These are phyloP conservation scores for Fomitiporia mediterranea DNA, from an alignment of 1,284 basidiomycete species.

Conservation along the genomic window DNA sequence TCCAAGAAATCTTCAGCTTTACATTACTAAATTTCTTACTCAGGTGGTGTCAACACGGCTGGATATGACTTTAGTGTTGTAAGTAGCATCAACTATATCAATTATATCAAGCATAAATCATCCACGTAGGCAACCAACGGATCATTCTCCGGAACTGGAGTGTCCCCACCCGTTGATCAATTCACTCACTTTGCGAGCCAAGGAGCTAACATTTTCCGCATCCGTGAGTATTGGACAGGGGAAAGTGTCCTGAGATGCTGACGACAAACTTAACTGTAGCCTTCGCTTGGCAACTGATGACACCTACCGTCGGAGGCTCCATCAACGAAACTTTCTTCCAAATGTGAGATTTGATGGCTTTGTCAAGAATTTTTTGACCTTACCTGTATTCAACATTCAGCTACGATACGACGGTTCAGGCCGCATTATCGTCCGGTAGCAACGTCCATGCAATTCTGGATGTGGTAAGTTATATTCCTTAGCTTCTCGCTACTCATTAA, in stretches of 20 bases:
- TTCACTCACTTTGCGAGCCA: conserved; percentile 23
- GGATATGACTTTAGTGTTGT: conserved; percentile 26
- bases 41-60: conserved; percentile 26
- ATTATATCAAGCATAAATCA: not conserved
- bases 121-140: conserved; percentile 21
- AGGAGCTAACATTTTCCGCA: conserved; percentile 23
- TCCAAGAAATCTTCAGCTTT: not conserved
- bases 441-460: conserved; percentile 32
- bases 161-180: conserved; percentile 19
- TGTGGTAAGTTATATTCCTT: conserved; percentile 25
- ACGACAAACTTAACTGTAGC: conserved; percentile 17
- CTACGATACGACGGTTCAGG: conserved; percentile 26
- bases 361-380: not conserved
- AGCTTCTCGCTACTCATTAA: too few relatives aligned
- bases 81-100: not conserved
- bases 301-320: conserved; percentile 26
- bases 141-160: conserved; percentile 23
- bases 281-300: conserved; percentile 34
- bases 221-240: conserved; percentile 14
- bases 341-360: not conserved
- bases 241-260: conserved; percentile 16
- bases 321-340: conserved; percentile 29
- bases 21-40: conserved; percentile 20
- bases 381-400: conserved; percentile 16
- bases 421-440: conserved; percentile 25